phyloP scores from a whole-genome alignment of 2,329 filamentous ascomycete genomes.

The Dactylellina leptospora region DNA sequence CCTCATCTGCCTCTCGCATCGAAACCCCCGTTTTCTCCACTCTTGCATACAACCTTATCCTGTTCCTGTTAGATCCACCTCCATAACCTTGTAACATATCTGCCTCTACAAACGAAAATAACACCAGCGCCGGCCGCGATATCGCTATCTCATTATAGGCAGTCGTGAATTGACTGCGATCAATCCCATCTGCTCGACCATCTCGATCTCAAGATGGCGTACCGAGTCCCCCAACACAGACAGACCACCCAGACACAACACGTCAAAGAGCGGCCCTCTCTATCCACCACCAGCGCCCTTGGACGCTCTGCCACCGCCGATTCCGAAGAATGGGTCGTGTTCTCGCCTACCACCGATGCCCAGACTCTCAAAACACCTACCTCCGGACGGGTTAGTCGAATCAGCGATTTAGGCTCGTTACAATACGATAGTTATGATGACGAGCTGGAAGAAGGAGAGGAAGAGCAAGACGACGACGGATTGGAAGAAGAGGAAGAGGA shows the following conservation, averaged over 20 bases:
- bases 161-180: background rate
- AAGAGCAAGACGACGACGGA: slow-evolving; percentile 62
- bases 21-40: slow-evolving; percentile 47
- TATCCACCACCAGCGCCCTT: slow-evolving; percentile 30
- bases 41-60: slow-evolving; percentile 33
- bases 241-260: slow-evolving; percentile 42
- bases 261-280: slow-evolving; percentile 30
- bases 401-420: slow-evolving; percentile 73
- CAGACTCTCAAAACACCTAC: slow-evolving; percentile 73
- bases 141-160: background rate
- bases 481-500: slow-evolving; percentile 76
- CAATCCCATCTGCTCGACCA: background rate
- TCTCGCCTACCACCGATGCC: slow-evolving; percentile 74
- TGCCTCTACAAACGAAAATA: slow-evolving; percentile 15
- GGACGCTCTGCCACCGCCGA: slow-evolving; percentile 51
- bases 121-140: slow-evolving; percentile 39
- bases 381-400: slow-evolving; percentile 80
- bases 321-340: slow-evolving; percentile 88
- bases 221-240: slow-evolving; percentile 50
- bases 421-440: slow-evolving; percentile 67
- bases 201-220: slow-evolving; percentile 33
- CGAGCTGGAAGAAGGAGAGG: slow-evolving; percentile 60
- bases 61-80: slow-evolving; percentile 33
- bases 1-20: slow-evolving; percentile 20
- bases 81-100: slow-evolving; percentile 5